Conservation (phyloP, 169 alveolate genomes). For the Plasmodium coatneyi region DNA sequence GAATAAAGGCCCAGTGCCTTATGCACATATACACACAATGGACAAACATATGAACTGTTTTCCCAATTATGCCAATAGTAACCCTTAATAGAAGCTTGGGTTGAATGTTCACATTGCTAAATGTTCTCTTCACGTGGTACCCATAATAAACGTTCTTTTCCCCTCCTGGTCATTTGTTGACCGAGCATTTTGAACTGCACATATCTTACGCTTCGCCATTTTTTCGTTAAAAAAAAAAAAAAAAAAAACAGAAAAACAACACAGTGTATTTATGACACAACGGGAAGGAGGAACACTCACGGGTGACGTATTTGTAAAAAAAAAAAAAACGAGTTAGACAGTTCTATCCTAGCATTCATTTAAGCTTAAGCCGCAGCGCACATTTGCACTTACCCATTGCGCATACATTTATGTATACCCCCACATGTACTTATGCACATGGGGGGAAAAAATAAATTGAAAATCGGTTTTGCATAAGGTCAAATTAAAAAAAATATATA, state of each 20-base stretch:
- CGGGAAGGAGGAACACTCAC: background rate
- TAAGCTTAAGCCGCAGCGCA: background rate
- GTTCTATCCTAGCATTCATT: background rate
- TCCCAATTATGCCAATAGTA: background rate
- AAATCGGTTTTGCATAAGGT: background rate
- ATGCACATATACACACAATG: background rate
- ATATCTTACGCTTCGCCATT: background rate
- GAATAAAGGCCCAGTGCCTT: background rate
- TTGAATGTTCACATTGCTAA: background rate
- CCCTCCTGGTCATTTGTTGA: background rate
- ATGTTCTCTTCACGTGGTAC: background rate
- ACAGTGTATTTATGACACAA: background rate
- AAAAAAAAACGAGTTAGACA: background rate
- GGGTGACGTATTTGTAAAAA: background rate
- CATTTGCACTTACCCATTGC: background rate
- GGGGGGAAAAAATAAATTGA: background rate
- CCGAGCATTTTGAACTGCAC: background rate
- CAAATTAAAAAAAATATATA: conserved; percentile 2
- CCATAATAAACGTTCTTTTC: background rate
- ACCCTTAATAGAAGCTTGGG: background rate
- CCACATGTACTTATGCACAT: background rate
- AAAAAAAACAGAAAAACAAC: background rate
- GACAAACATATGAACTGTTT: background rate
- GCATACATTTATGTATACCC: background rate
- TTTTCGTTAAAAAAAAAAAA: background rate